These are phyloP conservation scores for Quercus phellos DNA, from an alignment of 331 rosid genomes.

Conservation along the genomic window DNA sequence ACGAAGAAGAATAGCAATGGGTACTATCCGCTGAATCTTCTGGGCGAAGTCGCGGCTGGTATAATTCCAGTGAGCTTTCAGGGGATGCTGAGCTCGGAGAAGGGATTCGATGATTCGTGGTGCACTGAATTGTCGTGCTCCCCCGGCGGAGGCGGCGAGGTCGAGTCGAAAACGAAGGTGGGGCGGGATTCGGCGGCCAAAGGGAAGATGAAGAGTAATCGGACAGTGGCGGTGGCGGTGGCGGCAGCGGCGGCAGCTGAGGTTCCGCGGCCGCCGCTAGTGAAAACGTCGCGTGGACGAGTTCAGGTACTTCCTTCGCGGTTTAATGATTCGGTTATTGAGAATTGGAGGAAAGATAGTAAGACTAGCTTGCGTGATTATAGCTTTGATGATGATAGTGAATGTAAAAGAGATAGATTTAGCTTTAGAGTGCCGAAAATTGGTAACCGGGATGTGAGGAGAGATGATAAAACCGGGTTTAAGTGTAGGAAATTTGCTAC, in stretches of 20 bases:
- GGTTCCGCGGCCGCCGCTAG: conserved; percentile 79
- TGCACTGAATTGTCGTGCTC: conserved; percentile 53
- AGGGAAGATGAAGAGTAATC: conserved; percentile 23
- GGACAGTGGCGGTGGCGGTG: conserved; percentile 16
- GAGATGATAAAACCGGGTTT: conserved; percentile 41
- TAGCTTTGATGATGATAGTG: conserved; percentile 48
- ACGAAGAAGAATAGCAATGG: conserved; percentile 48
- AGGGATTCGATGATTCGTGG: conserved; percentile 66
- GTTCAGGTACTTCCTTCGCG: conserved; percentile 98
- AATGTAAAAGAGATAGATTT: conserved; percentile 48
- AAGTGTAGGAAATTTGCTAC: conserved; percentile 40
- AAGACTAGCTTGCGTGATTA: conserved; percentile 49
- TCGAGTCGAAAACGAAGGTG: conserved; percentile 43
- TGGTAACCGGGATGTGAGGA: conserved; percentile 38
- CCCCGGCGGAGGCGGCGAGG: conserved; percentile 30
- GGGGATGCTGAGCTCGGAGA: conserved; percentile 53
- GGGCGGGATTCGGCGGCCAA: conserved; percentile 16
- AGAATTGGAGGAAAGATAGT: conserved; percentile 88
- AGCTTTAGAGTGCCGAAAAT: conserved; percentile 44
- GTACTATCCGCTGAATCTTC: conserved; percentile 79
- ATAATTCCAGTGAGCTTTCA: conserved; percentile 63
- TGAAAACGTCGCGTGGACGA: conserved; percentile 84
- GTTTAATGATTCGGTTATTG: conserved; percentile 90
- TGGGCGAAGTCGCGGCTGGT: conserved; percentile 82
- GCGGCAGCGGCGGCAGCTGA: conserved; percentile 16